Evolutionary conservation across 257 asterid genomes (phyloP).

Genomic region (Anisodus tanguticus): DNA sequence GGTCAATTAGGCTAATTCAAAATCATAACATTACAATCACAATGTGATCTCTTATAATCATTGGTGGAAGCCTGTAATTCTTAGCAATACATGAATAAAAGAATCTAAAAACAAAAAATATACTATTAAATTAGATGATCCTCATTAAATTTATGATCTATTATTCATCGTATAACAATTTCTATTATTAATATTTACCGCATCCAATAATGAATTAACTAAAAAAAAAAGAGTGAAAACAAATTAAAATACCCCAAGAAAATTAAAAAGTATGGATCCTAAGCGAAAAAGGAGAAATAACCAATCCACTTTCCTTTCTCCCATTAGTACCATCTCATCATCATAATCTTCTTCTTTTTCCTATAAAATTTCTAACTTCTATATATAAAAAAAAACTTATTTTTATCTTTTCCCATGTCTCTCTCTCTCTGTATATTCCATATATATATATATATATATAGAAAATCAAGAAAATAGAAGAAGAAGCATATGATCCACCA

Average conservation of each 20-base stretch:
- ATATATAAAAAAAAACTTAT: background rate
- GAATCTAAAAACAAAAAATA: too few species aligned
- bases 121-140: too few species aligned
- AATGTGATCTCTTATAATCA: too few species aligned
- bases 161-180: too few species aligned
- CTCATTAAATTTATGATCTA: too few species aligned
- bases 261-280: background rate
- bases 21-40: too few species aligned
- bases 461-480: background rate
- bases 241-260: background rate
- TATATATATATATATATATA: conserved; percentile 38
- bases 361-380: conserved; percentile 6
- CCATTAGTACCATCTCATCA: too few species aligned
- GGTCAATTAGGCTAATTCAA: too few species aligned
- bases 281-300: background rate
- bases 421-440: conserved; percentile 30
- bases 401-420: background rate
- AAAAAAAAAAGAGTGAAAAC: background rate
- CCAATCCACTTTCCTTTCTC: background rate
- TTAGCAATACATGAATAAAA: too few species aligned
- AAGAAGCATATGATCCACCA: background rate
- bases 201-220: too few species aligned
- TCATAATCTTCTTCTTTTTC: background rate
- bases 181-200: too few species aligned
- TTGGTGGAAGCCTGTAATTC: too few species aligned